phyloP scores from a whole-genome alignment of 441 rosid genomes.

The Eutrema salsugineum region DNA sequence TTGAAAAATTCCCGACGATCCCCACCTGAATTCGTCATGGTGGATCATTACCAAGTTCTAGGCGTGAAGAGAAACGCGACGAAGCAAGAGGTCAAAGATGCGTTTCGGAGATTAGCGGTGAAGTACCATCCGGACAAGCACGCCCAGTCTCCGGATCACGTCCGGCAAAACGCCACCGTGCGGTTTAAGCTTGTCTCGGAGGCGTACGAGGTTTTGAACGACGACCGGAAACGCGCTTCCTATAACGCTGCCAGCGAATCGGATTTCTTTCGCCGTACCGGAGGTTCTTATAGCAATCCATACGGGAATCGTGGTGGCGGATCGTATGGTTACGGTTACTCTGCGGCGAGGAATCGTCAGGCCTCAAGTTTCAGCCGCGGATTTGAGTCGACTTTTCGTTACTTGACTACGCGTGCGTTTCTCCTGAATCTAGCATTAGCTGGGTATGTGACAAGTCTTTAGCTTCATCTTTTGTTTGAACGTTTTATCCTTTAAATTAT shows the following conservation, averaged over 20 bases:
- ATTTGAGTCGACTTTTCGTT: conserved; percentile 42
- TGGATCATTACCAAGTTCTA: conserved; percentile 64
- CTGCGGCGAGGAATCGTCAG: conserved; percentile 7
- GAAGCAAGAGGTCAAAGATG: conserved; percentile 77
- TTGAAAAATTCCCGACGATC: neutral
- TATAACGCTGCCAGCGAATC: conserved; percentile 44
- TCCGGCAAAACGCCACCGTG: conserved; percentile 51
- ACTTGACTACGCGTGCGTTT: conserved; percentile 64
- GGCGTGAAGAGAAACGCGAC: conserved; percentile 61
- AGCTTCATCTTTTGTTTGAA: neutral
- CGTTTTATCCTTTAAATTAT: too few relatives aligned
- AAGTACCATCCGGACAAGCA: conserved; percentile 86
- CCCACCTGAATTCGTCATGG: conserved; percentile 8
- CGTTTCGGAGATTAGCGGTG: conserved; percentile 74
- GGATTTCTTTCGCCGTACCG: conserved; percentile 26
- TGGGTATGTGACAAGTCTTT: conserved; percentile 39
- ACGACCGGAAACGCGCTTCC: conserved; percentile 63
- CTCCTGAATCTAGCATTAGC: conserved; percentile 66
- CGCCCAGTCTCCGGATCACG: conserved; percentile 52
- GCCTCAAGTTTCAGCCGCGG: conserved; percentile 4
- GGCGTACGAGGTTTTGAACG: conserved; percentile 77
- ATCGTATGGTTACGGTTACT: conserved; percentile 28
- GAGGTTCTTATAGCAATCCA: conserved; percentile 23
- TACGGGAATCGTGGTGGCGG: conserved; percentile 23
- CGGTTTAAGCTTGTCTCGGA: conserved; percentile 79